These are phyloP conservation scores for Pterocarpus macrocarpus DNA, from an alignment of 306 rosid species.

Conservation along the genomic window DNA sequence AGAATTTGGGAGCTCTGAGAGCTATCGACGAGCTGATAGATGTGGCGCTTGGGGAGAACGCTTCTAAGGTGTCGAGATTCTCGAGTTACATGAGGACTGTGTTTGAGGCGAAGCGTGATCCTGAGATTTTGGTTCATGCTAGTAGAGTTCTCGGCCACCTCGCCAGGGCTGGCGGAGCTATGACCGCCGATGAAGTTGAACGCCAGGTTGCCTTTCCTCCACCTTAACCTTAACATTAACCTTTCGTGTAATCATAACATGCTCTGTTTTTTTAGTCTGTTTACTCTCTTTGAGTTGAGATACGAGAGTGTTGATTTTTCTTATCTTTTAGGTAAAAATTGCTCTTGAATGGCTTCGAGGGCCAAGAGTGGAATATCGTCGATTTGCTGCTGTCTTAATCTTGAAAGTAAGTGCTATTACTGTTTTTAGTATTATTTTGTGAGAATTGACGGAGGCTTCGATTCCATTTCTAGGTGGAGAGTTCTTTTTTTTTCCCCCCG, in stretches of 20 bases:
- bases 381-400: constrained; percentile 94
- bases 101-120: constrained; percentile 89
- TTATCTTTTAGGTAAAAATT: constrained; percentile 68
- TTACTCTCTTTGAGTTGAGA: not conserved
- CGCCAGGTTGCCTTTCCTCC: constrained; percentile 66
- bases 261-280: too few relatives aligned
- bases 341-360: constrained; percentile 94
- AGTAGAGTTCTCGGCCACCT: constrained; percentile 96
- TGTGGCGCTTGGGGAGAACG: constrained; percentile 95
- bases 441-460: constrained; percentile 10
- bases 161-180: constrained; percentile 97
- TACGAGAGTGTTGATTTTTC: constrained; percentile 31
- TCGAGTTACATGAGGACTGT: constrained; percentile 85
- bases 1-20: constrained; percentile 91
- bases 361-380: constrained; percentile 89
- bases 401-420: constrained; percentile 76
- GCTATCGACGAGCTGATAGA: constrained; percentile 96
- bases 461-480: constrained; percentile 3
- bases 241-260: too few relatives aligned
- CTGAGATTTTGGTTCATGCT: constrained; percentile 88
- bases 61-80: constrained; percentile 89
- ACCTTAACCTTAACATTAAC: not conserved
- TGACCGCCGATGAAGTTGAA: constrained; percentile 98
- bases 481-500: not conserved
- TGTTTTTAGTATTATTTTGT: not conserved